Conservation (phyloP, 805 yeast genomes). For the Tetrapisispora iriomotensis region DNA sequence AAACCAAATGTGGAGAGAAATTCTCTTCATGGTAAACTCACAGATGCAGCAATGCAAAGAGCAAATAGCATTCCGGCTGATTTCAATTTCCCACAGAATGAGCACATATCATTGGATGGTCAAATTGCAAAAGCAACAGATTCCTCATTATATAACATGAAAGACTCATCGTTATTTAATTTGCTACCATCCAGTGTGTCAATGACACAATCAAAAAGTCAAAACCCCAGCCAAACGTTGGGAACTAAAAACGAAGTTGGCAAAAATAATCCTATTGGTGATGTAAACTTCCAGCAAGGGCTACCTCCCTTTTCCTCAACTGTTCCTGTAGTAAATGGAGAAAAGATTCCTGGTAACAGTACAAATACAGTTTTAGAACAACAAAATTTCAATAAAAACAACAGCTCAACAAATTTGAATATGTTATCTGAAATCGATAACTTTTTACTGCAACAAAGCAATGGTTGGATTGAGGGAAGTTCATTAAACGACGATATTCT, state of each 20-base stretch:
- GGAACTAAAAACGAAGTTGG: background rate
- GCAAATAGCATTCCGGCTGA: constrained; percentile 3
- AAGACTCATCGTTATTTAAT: background rate
- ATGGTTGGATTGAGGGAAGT: constrained; percentile 76
- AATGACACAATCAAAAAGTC: background rate
- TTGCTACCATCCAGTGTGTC: too few species aligned
- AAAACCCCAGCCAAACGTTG: background rate
- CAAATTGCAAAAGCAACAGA: background rate
- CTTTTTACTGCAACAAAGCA: constrained; percentile 72
- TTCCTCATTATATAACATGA: background rate
- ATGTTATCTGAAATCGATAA: constrained; percentile 33
- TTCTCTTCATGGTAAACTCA: background rate
- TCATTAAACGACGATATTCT: constrained; percentile 63
- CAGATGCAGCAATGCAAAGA: constrained; percentile 2
- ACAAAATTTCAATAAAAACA: background rate
- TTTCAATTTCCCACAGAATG: background rate
- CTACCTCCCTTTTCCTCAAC: too few species aligned
- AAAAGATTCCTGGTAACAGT: background rate
- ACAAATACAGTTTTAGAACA: too few species aligned
- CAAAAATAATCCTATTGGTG: too few species aligned
- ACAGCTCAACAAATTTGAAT: constrained; percentile 1
- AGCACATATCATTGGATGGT: background rate
- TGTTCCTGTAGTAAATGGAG: background rate
- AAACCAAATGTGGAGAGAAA: background rate
- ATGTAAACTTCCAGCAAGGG: too few species aligned